Evolutionary conservation across 2,329 filamentous ascomycete species (phyloP), one percentile per base, ranked within the genome.

Genomic region (Colletotrichum navitas): DNA sequence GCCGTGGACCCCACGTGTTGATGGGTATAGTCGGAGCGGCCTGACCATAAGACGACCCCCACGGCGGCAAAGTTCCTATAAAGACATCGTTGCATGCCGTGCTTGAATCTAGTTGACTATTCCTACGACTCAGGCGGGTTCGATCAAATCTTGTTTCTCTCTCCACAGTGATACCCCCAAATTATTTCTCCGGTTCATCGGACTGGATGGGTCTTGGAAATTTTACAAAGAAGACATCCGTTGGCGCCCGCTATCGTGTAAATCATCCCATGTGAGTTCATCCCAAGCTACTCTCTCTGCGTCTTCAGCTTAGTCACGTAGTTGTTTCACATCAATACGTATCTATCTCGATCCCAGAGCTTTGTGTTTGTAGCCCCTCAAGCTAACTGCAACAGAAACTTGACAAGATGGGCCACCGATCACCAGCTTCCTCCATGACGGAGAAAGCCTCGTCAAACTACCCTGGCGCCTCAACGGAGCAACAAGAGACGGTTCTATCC

Each of bases 401-500:
- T 43, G 32, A 21, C 52, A 55, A 21, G 6, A 68, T 49, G 32
- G 63, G 61, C 47, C 73, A 74, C 3, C 61, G 59, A 41, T 72
- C 62, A 60, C 72, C 73, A 26, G 70, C 66, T n/a, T 49, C 56
- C 56, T 76, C 73, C 55, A 69, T 65, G 71, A 24, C 74, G 71
- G 73, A 76, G 14, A 74, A 74, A 34, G 41, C 51, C 18, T 60
- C 63, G 29, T 64, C 66, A 32, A 74, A 75, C 43, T 66, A 59
- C 41, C 59, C 59, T 12, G 68, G 65, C 45, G 59, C 66, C 60
- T 63, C 74, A 18, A 56, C 74, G 29, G 76, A 77, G 36, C 76
- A 77, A 29, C 68, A 76, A 43, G 76, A 77, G 51, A 71, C 45
- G 12, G 62, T 61, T n/a, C 43, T 73, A 16, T 39, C 68, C 2